These are phyloP conservation scores for Escallonia herrerae DNA, from an alignment of 129 eudicot genomes.

Conservation along the genomic window DNA sequence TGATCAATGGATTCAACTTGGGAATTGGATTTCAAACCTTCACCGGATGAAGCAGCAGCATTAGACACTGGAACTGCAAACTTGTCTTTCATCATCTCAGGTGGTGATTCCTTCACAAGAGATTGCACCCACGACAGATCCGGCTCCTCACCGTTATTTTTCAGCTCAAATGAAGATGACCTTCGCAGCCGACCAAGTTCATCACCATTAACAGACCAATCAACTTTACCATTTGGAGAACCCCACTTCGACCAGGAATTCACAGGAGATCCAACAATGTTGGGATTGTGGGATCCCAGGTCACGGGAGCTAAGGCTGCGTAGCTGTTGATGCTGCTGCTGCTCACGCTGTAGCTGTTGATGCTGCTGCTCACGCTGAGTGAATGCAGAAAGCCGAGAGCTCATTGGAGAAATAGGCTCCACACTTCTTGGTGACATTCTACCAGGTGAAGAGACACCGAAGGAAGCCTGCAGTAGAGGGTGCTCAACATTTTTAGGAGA, in stretches of 20 bases:
- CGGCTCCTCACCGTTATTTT: slow-evolving; percentile 20
- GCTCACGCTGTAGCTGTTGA: slow-evolving; percentile 1
- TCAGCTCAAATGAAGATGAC: slow-evolving; percentile 15
- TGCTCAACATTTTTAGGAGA: slow-evolving; percentile 26
- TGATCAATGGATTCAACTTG: slow-evolving; percentile 14
- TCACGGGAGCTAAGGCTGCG: slow-evolving; percentile 17
- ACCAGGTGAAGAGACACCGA: slow-evolving; percentile 19
- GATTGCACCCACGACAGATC: slow-evolving; percentile 49
- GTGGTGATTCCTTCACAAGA: slow-evolving; percentile 40
- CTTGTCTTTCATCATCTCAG: slow-evolving; percentile 18
- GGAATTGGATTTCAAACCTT: slow-evolving; percentile 9
- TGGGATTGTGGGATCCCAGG: slow-evolving; percentile 2
- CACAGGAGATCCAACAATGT: slow-evolving; percentile 7
- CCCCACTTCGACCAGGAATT: slow-evolving; percentile 33
- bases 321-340: neutral
- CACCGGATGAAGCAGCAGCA: slow-evolving; percentile 8
- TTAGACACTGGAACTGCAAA: neutral
- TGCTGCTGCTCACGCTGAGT: slow-evolving; percentile 16
- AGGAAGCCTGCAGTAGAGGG: slow-evolving; percentile 9
- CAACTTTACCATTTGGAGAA: slow-evolving; percentile 25
- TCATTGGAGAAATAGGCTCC: slow-evolving; percentile 29
- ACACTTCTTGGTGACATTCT: slow-evolving; percentile 26
- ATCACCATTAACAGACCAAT: slow-evolving; percentile 34
- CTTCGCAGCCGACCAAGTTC: slow-evolving; percentile 19
- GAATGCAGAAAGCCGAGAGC: slow-evolving; percentile 22